phyloP scores from a whole-genome alignment of 2,329 filamentous ascomycete species.

The Sphaerostilbella broomeana region DNA sequence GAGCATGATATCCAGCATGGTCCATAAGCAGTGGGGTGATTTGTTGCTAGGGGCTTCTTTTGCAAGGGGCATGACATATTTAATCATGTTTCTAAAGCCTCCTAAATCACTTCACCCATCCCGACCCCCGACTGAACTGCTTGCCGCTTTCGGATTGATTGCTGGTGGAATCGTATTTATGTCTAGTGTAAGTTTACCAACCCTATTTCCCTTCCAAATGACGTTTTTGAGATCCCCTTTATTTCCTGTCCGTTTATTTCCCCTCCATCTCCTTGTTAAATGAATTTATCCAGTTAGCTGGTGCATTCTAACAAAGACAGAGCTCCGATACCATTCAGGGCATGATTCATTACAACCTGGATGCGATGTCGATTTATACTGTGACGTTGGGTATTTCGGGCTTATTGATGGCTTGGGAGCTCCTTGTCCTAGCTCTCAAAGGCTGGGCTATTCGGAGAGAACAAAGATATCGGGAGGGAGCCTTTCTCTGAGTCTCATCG shows the following conservation, averaged over 20 bases:
- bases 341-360: slow-evolving; percentile 70
- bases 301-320: slow-evolving; percentile 31
- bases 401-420: slow-evolving; percentile 78
- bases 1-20: slow-evolving; percentile 80
- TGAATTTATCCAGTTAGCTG: not conserved
- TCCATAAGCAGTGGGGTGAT: slow-evolving; percentile 90
- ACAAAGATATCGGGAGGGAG: slow-evolving; percentile 9
- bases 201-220: not conserved
- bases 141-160: slow-evolving; percentile 80
- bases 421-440: slow-evolving; percentile 74
- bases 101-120: slow-evolving; percentile 74
- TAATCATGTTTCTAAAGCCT: slow-evolving; percentile 71
- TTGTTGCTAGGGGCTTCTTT: slow-evolving; percentile 76
- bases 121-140: slow-evolving; percentile 82
- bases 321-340: slow-evolving; percentile 67
- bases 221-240: no score
- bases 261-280: no score
- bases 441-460: slow-evolving; percentile 67
- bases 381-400: slow-evolving; percentile 78
- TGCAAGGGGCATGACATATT: slow-evolving; percentile 71
- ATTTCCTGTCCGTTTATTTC: no score
- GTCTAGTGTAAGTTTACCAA: slow-evolving; percentile 60
- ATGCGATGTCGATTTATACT: slow-evolving; percentile 92
- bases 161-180: slow-evolving; percentile 88
- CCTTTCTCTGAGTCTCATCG: not conserved